Conservation (phyloP, 2,329 filamentous ascomycete species). For the Byssoonygena ceratinophila region DNA sequence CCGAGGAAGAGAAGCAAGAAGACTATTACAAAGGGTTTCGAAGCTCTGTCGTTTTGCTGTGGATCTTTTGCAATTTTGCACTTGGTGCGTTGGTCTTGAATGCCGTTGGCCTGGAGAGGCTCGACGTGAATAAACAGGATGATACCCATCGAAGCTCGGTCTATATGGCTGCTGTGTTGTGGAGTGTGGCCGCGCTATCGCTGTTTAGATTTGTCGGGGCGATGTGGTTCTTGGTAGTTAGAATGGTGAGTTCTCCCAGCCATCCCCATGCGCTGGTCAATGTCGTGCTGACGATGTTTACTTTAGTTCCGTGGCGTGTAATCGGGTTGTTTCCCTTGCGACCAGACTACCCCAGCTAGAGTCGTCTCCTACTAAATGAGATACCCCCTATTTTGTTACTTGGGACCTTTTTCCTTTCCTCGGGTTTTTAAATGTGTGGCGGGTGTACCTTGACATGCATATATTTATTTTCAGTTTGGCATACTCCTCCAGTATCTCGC, state of each 20-base stretch:
- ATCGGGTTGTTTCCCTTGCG: conserved; percentile 12
- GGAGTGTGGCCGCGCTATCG: conserved; percentile 75
- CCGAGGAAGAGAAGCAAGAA: conserved; percentile 70
- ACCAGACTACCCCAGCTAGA: neutral
- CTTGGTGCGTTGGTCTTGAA: conserved; percentile 78
- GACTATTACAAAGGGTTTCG: conserved; percentile 98
- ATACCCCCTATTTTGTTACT: neutral
- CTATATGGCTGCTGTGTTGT: conserved; percentile 78
- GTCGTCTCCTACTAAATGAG: neutral
- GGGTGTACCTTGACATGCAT: neutral
- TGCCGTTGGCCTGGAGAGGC: conserved; percentile 66
- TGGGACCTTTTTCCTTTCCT: neutral
- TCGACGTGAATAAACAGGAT: conserved; percentile 41
- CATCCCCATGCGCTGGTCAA: no score
- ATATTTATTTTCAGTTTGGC: neutral
- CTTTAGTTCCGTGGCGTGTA: conserved; percentile 45
- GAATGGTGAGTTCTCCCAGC: conserved; percentile 56
- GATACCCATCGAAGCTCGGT: conserved; percentile 55
- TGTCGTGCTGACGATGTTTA: no score
- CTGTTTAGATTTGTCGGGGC: conserved; percentile 80
- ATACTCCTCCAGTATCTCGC: neutral
- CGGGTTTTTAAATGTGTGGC: neutral
- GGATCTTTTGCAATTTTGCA: conserved; percentile 94
- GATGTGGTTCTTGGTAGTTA: conserved; percentile 82
- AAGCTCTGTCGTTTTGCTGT: conserved; percentile 79